Evolutionary conservation across 768 basidiomycete species (phyloP), one percentile per base, ranked within the genome.

Genomic region (Agaricus blazei): DNA sequence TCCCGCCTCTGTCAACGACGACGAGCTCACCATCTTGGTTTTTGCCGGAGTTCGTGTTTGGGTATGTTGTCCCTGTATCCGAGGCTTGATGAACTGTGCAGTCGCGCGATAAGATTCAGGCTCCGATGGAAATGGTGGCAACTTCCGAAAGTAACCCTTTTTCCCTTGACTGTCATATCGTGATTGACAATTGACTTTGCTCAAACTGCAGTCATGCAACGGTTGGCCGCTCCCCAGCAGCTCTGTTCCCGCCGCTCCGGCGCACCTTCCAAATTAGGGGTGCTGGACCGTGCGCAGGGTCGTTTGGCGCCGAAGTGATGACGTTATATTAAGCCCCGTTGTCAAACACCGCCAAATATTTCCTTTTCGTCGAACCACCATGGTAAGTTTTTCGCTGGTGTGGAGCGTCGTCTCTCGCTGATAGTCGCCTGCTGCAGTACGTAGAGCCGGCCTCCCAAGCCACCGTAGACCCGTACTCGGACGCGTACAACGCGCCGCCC

Each of bases 1-100:
- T 51, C 62, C 53, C 64, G 48, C 50, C 47, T 61, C 59, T 65
- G 60, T 62, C 64, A 63, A 51, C 57, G 61, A 79, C 74, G 67
- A 66, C 72, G 78, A 75, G 75, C 87, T 86, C 80, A 90, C 88
- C 89, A 90, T 90, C 79, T 84, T 86, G 78, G 78, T 75, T 78
- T 75, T 82, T 82, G 77, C 77, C 75, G 76, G 72, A 71, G 69
- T 71, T 66, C 72, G 72, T 79, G 74, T 75, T 75, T 73, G 74
- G 71, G 68, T 66, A 64, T 72, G 75, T 78, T 74, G 72, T 65
- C 62, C 58, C 56, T 55, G 50, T 31, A 57, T 61, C 52, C 65
- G 78, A 70, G 84, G 83, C 83, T 85, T 77, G 78, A 75, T 76
- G 57, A 84, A 83, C 85, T 88, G 71, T 86, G 77, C 75, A 88